A percentile compares a stretch with the other conserved stretches of the same genome.
These are phyloP conservation scores for Fusarium cicatricum DNA, from an alignment of 2,329 filamentous ascomycete species.

Conservation along the genomic window DNA sequence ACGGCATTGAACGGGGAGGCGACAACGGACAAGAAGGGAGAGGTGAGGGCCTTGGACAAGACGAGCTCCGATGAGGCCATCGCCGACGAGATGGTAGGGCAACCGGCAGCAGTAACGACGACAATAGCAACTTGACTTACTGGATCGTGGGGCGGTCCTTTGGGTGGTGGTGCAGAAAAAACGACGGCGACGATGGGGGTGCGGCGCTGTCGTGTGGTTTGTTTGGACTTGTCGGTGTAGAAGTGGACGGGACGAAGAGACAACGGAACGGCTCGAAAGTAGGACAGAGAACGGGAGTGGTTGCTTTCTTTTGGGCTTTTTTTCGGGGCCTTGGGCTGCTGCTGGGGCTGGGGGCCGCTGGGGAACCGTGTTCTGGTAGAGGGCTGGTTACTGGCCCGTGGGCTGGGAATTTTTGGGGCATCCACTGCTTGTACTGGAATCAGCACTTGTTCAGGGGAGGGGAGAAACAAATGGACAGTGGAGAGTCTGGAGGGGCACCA, in stretches of 20 bases:
- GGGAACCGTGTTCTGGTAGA: conserved; percentile 17
- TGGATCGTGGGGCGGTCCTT: conserved; percentile 43
- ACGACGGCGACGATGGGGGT: conserved; percentile 41
- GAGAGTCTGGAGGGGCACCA: conserved; percentile 22
- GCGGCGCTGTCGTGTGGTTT: conserved; percentile 39
- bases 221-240: conserved; percentile 45
- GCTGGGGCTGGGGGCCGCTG: conserved; percentile 24
- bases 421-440: conserved; percentile 5
- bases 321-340: conserved; percentile 33
- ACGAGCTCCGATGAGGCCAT: conserved; percentile 31
- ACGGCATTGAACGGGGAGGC: conserved; percentile 6
- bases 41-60: conserved; percentile 26
- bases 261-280: conserved; percentile 28
- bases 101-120: conserved; percentile 13
- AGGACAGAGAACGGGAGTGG: conserved; percentile 38
- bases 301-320: conserved; percentile 30
- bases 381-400: conserved; percentile 24
- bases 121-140: conserved; percentile 34
- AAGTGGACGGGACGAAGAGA: conserved; percentile 32
- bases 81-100: too few relatives aligned
- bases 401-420: conserved; percentile 35
- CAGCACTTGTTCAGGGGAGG: conserved; percentile 28
- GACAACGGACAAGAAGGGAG: conserved; percentile 9
- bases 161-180: conserved; percentile 44
- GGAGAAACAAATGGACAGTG: conserved; percentile 20